phyloP scores from a whole-genome alignment of 1,139 yeast species.

The Sugiyamaella xylanicola region DNA sequence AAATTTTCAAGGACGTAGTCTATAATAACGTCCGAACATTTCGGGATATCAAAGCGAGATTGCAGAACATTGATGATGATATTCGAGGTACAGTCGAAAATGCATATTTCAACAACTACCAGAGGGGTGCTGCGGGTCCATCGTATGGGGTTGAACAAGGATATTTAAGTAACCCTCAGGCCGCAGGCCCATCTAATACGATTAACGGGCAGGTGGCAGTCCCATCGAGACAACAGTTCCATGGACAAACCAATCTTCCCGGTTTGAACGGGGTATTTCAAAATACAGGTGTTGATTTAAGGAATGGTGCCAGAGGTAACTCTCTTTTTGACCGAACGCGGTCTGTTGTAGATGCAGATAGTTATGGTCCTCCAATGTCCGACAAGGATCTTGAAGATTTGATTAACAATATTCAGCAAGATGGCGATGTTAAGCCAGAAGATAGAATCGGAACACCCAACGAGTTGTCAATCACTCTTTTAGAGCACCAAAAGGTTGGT shows the following conservation, averaged over 20 bases:
- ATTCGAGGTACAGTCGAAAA: constrained; percentile 3
- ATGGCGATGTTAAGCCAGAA: constrained; percentile 50
- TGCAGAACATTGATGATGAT: background rate
- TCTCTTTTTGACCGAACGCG: constrained; percentile 4
- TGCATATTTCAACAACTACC: constrained; percentile 5
- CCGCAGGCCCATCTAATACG: background rate
- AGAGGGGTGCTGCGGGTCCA: background rate
- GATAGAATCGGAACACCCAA: constrained; percentile 69
- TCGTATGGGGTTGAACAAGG: no score
- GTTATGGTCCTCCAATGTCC: background rate
- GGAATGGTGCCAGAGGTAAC: background rate
- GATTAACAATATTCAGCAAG: constrained; percentile 66
- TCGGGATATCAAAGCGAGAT: background rate
- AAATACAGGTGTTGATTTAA: background rate
- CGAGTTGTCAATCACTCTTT: constrained; percentile 61
- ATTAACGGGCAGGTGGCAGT: no score
- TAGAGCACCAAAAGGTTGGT: constrained; percentile 87
- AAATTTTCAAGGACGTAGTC: background rate
- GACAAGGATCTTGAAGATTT: constrained; percentile 53
- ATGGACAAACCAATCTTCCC: background rate
- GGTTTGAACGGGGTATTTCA: background rate
- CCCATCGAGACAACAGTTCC: background rate
- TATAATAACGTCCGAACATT: background rate
- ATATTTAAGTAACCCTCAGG: background rate
- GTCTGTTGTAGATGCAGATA: background rate